These are phyloP conservation scores for Psilocybe sp. DNA, from an alignment of 768 basidiomycete genomes.

Conservation along the genomic window DNA sequence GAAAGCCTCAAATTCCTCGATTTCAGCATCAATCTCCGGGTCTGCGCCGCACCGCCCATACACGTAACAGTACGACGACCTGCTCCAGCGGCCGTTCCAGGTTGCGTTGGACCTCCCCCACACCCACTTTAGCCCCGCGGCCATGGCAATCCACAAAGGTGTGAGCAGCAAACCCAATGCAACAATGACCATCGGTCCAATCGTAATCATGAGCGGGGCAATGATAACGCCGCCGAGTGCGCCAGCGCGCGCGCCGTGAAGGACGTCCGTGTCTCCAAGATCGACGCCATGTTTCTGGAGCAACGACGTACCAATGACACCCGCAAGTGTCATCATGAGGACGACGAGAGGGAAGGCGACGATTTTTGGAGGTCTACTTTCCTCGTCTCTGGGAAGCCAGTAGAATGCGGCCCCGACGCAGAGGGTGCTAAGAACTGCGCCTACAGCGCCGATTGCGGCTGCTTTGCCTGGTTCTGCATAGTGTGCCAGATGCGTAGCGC, in stretches of 20 bases:
- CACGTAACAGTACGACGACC: neutral
- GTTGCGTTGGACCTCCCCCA: conserved; percentile 6
- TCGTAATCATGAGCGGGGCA: conserved; percentile 4
- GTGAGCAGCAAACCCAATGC: conserved; percentile 5
- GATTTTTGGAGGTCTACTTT: too few species aligned
- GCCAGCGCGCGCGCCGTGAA: conserved; percentile 13
- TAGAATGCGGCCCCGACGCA: too few species aligned
- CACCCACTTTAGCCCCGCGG: conserved; percentile 5
- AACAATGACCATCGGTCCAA: neutral
- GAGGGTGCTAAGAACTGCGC: too few species aligned
- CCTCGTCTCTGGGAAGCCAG: too few species aligned
- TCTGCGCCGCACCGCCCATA: neutral
- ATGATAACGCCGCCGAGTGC: conserved; percentile 11
- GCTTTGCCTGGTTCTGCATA: too few species aligned
- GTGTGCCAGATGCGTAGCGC: too few species aligned
- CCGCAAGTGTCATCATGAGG: conserved; percentile 3
- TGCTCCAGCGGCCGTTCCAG: neutral
- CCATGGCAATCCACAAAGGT: conserved; percentile 10
- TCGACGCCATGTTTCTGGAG: conserved; percentile 5
- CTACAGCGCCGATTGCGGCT: too few species aligned
- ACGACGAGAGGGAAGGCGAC: too few species aligned
- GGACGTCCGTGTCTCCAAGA: conserved; percentile 8
- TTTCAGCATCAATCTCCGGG: neutral
- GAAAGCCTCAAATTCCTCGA: neutral
- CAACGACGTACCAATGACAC: conserved; percentile 9